These are phyloP conservation scores for Letharia columbiana DNA, from an alignment of 495 filamentous ascomycete genomes.

Conservation along the genomic window DNA sequence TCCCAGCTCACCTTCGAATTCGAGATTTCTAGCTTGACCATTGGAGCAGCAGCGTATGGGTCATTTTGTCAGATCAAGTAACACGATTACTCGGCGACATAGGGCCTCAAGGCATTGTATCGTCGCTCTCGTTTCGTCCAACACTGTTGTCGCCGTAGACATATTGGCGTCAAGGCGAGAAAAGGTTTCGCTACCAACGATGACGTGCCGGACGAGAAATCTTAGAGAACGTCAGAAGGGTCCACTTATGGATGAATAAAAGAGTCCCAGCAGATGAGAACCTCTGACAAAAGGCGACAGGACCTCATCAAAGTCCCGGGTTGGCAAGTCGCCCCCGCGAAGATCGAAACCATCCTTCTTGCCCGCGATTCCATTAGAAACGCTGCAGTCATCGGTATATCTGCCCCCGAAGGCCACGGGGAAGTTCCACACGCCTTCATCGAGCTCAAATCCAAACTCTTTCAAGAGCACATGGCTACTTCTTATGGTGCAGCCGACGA, in stretches of 20 bases:
- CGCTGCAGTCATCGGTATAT: constrained; percentile 67
- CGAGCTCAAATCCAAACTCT: constrained; percentile 49
- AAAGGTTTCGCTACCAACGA: too few species aligned
- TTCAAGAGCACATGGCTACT: constrained; percentile 61
- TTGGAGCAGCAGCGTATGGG: too few species aligned
- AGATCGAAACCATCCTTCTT: constrained; percentile 68
- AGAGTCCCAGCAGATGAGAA: constrained; percentile 16
- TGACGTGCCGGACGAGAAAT: too few species aligned
- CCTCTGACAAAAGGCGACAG: constrained; percentile 31
- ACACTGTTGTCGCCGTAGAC: too few species aligned
- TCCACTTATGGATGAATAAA: too few species aligned
- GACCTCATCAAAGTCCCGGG: constrained; percentile 81
- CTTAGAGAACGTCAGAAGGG: too few species aligned
- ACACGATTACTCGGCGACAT: not conserved
- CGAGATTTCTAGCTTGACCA: too few species aligned
- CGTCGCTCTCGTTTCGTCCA: too few species aligned
- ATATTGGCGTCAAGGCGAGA: too few species aligned
- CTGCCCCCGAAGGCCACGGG: constrained; percentile 40
- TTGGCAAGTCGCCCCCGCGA: constrained; percentile 76
- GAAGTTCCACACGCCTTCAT: constrained; percentile 67
- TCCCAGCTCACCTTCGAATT: not conserved
- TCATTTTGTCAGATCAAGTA: too few species aligned
- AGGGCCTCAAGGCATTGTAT: too few species aligned
- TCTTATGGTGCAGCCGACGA: constrained; percentile 16
- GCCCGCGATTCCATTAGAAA: constrained; percentile 61